Conservation (phyloP, 2,329 filamentous ascomycete genomes). For the Rhexocercosporidium sp. region DNA sequence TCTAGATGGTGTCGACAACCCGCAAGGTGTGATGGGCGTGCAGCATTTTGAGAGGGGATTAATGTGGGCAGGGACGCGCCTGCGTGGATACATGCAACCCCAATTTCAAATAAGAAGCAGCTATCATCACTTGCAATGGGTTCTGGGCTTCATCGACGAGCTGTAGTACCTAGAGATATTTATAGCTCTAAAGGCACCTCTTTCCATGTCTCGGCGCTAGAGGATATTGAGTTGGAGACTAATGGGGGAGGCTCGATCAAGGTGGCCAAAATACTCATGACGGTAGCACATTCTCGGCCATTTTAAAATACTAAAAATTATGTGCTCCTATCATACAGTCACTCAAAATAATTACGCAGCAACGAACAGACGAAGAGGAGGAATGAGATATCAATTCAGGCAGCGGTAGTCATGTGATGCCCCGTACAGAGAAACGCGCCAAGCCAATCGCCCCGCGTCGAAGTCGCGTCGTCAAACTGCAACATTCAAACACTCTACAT, state of each 20-base stretch:
- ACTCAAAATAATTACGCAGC: neutral
- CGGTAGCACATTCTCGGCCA: too few species aligned
- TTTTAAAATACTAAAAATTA: too few species aligned
- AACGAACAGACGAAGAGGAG: neutral
- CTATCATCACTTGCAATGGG: slow-evolving; percentile 44
- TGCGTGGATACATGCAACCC: slow-evolving; percentile 44
- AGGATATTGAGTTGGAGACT: too few species aligned
- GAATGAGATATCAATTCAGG: neutral
- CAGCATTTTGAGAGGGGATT: slow-evolving; percentile 45
- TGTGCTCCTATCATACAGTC: too few species aligned
- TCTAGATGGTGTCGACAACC: slow-evolving; percentile 49
- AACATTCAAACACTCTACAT: neutral
- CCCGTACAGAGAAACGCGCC: neutral
- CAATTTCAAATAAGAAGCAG: slow-evolving; percentile 42
- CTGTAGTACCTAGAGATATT: neutral
- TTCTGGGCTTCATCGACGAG: slow-evolving; percentile 42
- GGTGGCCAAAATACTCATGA: too few species aligned
- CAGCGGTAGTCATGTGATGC: neutral
- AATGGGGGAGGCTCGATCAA: too few species aligned
- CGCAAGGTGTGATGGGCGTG: slow-evolving; percentile 47
- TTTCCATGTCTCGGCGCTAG: too few species aligned
- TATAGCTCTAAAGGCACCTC: too few species aligned
- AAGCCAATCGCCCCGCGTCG: slow-evolving; percentile 5
- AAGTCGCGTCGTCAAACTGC: neutral
- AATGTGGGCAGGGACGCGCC: slow-evolving; percentile 44